phyloP scores from a whole-genome alignment of 148 eudicot genomes.

The Camellia sinensis region DNA sequence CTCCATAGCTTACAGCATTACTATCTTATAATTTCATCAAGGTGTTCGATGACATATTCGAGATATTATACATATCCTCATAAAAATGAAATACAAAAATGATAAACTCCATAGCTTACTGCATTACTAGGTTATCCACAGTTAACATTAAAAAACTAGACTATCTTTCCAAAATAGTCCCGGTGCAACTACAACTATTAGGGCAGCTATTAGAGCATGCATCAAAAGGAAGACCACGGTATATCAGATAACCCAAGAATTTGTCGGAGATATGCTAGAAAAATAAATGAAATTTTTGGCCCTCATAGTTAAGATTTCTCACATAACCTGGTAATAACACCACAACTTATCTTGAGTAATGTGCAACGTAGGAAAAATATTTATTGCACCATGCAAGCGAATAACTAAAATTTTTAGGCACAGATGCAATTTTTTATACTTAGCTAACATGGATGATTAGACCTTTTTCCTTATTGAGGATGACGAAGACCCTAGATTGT shows the following conservation, averaged over 20 bases:
- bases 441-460: background rate
- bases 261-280: background rate
- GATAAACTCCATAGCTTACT: background rate
- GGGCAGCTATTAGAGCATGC: background rate
- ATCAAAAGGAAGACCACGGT: background rate
- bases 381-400: background rate
- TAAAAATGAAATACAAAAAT: background rate
- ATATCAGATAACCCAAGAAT: background rate
- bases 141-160: background rate
- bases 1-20: background rate
- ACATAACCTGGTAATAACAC: background rate
- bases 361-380: background rate
- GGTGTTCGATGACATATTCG: constrained; percentile 26
- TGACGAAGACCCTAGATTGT: background rate
- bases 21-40: constrained; percentile 37
- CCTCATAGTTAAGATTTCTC: background rate
- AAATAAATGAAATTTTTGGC: background rate
- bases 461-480: background rate
- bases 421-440: background rate
- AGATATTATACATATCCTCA: background rate
- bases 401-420: background rate
- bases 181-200: background rate
- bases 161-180: background rate
- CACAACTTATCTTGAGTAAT: background rate
- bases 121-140: background rate